These are phyloP conservation scores for Fusarium buharicum DNA, from an alignment of 2,329 filamentous ascomycete species.

Conservation along the genomic window DNA sequence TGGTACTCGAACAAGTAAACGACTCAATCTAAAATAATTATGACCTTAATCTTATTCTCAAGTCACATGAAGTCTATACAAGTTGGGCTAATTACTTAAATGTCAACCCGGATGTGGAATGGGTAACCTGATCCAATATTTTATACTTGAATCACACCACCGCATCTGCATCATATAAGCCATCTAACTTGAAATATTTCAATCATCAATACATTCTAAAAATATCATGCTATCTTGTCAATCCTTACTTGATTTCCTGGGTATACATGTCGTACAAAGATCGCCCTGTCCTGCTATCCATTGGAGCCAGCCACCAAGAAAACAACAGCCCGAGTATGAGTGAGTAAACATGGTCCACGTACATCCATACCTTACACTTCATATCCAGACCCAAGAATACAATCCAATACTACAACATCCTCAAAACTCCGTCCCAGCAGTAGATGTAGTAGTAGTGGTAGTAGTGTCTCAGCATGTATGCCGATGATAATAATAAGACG, in stretches of 20 bases:
- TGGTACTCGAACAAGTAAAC: too few species aligned
- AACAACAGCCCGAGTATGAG: slow-evolving; percentile 1
- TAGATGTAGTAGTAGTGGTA: too few species aligned
- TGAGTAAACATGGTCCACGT: slow-evolving; percentile 5
- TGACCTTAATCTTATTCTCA: too few species aligned
- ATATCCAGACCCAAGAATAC: slow-evolving; percentile 11
- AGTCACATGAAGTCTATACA: not conserved
- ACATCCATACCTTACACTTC: slow-evolving; percentile 6
- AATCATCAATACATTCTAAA: not conserved
- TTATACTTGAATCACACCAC: not conserved
- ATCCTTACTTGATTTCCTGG: slow-evolving; percentile 10
- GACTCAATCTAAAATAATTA: too few species aligned
- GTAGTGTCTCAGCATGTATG: slow-evolving; percentile 3
- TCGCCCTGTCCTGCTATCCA: slow-evolving; percentile 9
- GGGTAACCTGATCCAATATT: not conserved
- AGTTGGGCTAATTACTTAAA: slow-evolving; percentile 1
- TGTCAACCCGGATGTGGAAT: slow-evolving; percentile 1
- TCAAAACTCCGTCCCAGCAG: slow-evolving; percentile 28
- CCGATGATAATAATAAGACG: slow-evolving; percentile 21
- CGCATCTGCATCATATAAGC: not conserved
- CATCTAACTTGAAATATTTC: too few species aligned
- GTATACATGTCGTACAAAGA: slow-evolving; percentile 33
- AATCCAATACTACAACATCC: slow-evolving; percentile 19
- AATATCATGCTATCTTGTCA: slow-evolving; percentile 13
- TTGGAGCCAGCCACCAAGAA: slow-evolving; percentile 1